Evolutionary conservation across 1,139 yeast genomes (phyloP).

Genomic region (Oligophagozyma castellii): DNA sequence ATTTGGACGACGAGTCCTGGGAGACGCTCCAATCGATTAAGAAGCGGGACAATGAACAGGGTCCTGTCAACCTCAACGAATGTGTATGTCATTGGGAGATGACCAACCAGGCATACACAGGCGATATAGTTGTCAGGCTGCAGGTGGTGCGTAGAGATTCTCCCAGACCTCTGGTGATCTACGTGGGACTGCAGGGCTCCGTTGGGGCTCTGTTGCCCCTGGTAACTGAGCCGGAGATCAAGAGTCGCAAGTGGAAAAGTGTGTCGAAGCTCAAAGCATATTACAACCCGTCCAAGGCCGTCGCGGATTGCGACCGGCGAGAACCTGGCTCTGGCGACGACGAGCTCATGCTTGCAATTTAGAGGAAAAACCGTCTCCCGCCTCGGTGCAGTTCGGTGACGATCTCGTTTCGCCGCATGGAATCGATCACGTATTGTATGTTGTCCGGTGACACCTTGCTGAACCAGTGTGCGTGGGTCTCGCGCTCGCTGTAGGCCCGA

Average conservation of each 20-base stretch:
- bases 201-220: constrained; percentile 65
- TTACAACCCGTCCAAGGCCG: no score
- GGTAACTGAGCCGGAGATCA: constrained; percentile 46
- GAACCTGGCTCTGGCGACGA: no score
- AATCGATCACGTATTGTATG: no score
- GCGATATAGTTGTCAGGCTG: constrained; percentile 59
- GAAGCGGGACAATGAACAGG: constrained; percentile 12
- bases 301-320: no score
- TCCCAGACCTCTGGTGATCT: constrained; percentile 55
- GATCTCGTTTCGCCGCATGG: no score
- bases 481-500: no score
- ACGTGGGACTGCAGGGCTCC: constrained; percentile 71
- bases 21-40: constrained; percentile 1
- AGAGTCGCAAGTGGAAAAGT: no score
- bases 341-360: no score
- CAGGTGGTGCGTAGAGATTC: constrained; percentile 21
- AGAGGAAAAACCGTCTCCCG: no score
- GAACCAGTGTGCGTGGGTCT: no score
- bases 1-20: constrained; percentile 8
- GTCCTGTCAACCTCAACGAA: constrained; percentile 6
- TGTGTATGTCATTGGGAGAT: constrained; percentile 37
- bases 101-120: constrained; percentile 48
- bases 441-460: constrained; percentile 15
- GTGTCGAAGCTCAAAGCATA: no score
- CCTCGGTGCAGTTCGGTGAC: no score